Evolutionary conservation across 768 basidiomycete species (phyloP).

Genomic region (Mycena sanguinolenta): DNA sequence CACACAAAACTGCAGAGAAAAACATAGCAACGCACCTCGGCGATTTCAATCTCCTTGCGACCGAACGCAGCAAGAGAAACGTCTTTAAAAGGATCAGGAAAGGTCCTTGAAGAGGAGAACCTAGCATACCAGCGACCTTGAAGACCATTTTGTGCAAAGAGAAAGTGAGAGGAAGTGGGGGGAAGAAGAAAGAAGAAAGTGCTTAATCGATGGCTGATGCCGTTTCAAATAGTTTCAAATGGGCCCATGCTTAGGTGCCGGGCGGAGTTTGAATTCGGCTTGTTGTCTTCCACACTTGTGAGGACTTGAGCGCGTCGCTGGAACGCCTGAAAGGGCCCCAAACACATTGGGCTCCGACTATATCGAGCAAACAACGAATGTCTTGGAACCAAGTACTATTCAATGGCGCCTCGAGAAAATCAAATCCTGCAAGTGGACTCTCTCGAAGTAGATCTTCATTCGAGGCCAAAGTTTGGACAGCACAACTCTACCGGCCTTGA

Average conservation of each 20-base stretch:
- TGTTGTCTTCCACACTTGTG: no score
- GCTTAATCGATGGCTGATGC: slow-evolving; percentile 38
- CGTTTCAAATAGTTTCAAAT: no score
- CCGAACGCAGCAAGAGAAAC: slow-evolving; percentile 99
- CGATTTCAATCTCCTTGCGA: slow-evolving; percentile 99
- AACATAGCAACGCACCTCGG: slow-evolving; percentile 74
- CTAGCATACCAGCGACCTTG: slow-evolving; percentile 86
- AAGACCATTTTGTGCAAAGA: slow-evolving; percentile 71
- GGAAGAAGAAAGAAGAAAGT: slow-evolving; percentile 37
- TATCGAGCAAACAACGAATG: no score
- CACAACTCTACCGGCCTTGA: no score
- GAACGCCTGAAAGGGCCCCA: not conserved
- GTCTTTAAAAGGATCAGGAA: slow-evolving; percentile 60
- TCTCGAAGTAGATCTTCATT: no score
- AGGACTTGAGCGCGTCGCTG: not conserved
- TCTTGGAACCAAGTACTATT: no score
- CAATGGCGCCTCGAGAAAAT: no score
- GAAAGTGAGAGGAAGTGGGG: slow-evolving; percentile 17
- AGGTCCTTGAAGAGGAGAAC: not conserved
- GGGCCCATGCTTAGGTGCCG: not conserved
- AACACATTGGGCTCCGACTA: no score
- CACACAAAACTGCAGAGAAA: slow-evolving; percentile 5
- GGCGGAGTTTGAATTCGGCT: slow-evolving; percentile 39
- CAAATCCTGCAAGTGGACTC: no score
- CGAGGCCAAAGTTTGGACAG: no score